phyloP scores from a whole-genome alignment of 2,329 filamentous ascomycete species.

The Pseudophaeomoniella oleicola region DNA sequence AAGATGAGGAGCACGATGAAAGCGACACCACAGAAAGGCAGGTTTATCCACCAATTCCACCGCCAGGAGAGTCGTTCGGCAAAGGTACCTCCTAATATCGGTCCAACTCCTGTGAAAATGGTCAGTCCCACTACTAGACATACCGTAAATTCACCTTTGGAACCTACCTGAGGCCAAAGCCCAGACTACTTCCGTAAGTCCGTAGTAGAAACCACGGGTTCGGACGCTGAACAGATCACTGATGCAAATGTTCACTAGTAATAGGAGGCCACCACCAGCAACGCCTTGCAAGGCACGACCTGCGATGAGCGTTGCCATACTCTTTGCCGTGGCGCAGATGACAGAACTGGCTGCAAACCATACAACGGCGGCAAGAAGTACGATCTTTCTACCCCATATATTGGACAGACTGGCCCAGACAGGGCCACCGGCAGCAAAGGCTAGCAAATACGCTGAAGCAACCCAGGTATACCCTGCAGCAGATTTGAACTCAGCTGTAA shows the following conservation, averaged over 20 bases:
- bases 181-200: slow-evolving; percentile 36
- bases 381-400: slow-evolving; percentile 44
- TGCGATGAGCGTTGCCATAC: slow-evolving; percentile 37
- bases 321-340: slow-evolving; percentile 31
- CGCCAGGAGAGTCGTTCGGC: slow-evolving; percentile 28
- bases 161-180: slow-evolving; percentile 39
- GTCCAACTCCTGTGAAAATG: slow-evolving; percentile 31
- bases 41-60: slow-evolving; percentile 42
- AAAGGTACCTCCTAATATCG: slow-evolving; percentile 38
- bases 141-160: slow-evolving; percentile 32
- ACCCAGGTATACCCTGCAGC: slow-evolving; percentile 65
- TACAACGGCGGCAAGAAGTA: slow-evolving; percentile 32
- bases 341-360: slow-evolving; percentile 36
- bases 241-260: slow-evolving; percentile 38
- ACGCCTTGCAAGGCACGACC: slow-evolving; percentile 39
- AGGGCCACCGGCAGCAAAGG: slow-evolving; percentile 50
- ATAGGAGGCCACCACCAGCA: slow-evolving; percentile 37
- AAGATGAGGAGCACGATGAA: slow-evolving; percentile 35
- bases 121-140: too few relatives aligned
- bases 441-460: slow-evolving; percentile 57
- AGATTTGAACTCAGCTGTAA: slow-evolving; percentile 37
- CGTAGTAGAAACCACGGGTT: slow-evolving; percentile 25
- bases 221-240: slow-evolving; percentile 39
- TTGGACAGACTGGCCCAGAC: slow-evolving; percentile 54
- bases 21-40: slow-evolving; percentile 32